phyloP scores from a whole-genome alignment of 2,329 filamentous ascomycete genomes.

The Sphaerulina populicola region DNA sequence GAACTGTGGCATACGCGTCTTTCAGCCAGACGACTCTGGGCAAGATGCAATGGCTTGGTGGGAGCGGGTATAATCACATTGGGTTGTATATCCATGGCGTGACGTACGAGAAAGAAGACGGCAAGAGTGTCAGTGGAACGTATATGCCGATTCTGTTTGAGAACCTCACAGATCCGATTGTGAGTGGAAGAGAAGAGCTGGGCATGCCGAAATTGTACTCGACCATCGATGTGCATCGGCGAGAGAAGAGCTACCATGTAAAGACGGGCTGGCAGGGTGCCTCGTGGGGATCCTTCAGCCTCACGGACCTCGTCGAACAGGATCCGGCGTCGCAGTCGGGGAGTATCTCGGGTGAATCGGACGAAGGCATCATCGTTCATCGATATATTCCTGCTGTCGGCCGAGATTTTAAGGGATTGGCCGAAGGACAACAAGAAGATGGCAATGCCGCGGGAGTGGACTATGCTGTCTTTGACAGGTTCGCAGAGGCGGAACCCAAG shows the following conservation, averaged over 20 bases:
- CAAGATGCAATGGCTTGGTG: constrained; percentile 54
- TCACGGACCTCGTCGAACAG: constrained; percentile 10
- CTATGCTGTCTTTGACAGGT: constrained; percentile 13
- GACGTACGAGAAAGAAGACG: constrained; percentile 46
- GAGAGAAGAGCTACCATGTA: constrained; percentile 11
- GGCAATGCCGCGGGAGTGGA: constrained; percentile 1
- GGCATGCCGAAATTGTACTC: constrained; percentile 49
- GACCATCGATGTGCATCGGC: constrained; percentile 22
- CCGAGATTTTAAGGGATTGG: not conserved
- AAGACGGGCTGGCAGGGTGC: constrained; percentile 16
- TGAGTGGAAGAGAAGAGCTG: constrained; percentile 53
- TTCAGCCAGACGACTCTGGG: constrained; percentile 35
- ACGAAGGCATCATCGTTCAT: constrained; percentile 18
- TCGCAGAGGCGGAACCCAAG: constrained; percentile 4
- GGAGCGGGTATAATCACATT: constrained; percentile 50
- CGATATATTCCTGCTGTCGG: constrained; percentile 49
- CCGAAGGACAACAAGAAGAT: not conserved
- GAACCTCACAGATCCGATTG: constrained; percentile 50
- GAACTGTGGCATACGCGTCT: constrained; percentile 35
- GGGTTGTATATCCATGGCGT: constrained; percentile 57
- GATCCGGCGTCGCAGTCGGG: constrained; percentile 1
- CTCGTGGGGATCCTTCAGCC: constrained; percentile 12
- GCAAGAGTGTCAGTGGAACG: constrained; percentile 43
- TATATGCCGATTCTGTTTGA: constrained; percentile 54
- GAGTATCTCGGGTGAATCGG: constrained; percentile 11